These are phyloP conservation scores for Tulasnella calospora DNA, from an alignment of 768 basidiomycete species.

Conservation along the genomic window DNA sequence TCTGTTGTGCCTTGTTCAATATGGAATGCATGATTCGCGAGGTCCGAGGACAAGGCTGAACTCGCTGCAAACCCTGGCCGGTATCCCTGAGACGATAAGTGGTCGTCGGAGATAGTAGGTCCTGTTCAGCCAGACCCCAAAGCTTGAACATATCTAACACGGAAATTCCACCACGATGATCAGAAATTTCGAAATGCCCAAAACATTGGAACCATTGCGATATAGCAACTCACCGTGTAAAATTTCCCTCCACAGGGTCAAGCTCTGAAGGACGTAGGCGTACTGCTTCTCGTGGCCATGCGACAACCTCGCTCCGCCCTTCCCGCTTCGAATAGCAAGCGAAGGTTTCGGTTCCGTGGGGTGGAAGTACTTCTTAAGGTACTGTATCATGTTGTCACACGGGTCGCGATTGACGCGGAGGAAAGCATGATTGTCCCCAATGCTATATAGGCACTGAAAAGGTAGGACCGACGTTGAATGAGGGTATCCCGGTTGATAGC, in stretches of 20 bases:
- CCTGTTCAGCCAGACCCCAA: conserved; percentile 76
- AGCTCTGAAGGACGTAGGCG: conserved; percentile 77
- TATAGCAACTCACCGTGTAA: conserved; percentile 55
- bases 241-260: conserved; percentile 83
- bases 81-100: conserved; percentile 81
- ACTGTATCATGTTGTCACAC: conserved; percentile 76
- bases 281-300: conserved; percentile 84
- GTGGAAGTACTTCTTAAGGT: conserved; percentile 72
- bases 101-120: conserved; percentile 68
- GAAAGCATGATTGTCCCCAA: conserved; percentile 88
- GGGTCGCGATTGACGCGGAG: conserved; percentile 81
- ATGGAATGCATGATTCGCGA: conserved; percentile 88
- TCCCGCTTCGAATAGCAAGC: conserved; percentile 76
- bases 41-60: conserved; percentile 81
- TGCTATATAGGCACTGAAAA: conserved; percentile 77
- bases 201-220: not conserved
- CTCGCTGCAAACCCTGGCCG: conserved; percentile 85
- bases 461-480: not conserved
- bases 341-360: conserved; percentile 60
- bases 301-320: conserved; percentile 70
- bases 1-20: conserved; percentile 74
- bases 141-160: conserved; percentile 77
- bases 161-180: not conserved
- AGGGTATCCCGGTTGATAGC: not conserved
- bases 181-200: not conserved